These are phyloP conservation scores for Saitoella complicata DNA, from an alignment of 805 yeast species.

Conservation along the genomic window DNA sequence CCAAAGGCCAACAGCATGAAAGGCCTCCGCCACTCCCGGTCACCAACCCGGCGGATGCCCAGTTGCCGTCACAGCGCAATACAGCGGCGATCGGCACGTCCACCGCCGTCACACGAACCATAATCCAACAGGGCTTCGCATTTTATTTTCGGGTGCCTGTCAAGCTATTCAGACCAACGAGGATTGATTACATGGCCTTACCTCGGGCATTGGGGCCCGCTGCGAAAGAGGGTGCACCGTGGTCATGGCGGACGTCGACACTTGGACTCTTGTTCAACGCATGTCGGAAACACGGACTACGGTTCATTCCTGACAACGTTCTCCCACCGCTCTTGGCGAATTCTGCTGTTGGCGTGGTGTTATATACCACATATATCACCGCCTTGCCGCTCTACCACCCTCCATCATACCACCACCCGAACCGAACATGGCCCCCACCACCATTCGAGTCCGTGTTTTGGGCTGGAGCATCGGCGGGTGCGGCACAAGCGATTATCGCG, in stretches of 20 bases:
- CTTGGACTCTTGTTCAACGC: conserved; percentile 60
- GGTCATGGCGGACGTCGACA: conserved; percentile 44
- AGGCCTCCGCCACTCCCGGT: too few species aligned
- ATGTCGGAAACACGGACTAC: conserved; percentile 66
- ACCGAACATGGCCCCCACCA: conserved; percentile 27
- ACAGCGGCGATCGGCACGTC: too few species aligned
- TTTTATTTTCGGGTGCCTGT: conserved; percentile 68
- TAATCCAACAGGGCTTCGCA: conserved; percentile 41
- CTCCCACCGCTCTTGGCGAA: conserved; percentile 81
- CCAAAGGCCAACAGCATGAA: too few species aligned
- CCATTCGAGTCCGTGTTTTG: conserved; percentile 34
- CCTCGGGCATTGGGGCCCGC: conserved; percentile 23
- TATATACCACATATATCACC: conserved; percentile 65
- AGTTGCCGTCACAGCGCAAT: too few species aligned
- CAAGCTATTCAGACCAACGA: conserved; percentile 74
- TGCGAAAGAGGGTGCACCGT: conserved; percentile 18
- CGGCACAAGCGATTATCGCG: conserved; percentile 74
- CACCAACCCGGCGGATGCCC: too few species aligned
- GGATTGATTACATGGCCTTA: conserved; percentile 58
- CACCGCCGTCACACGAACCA: too few species aligned
- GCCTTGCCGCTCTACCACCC: conserved; percentile 16
- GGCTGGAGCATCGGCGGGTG: conserved; percentile 79
- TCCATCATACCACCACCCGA: conserved; percentile 3
- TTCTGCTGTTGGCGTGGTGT: conserved; percentile 71
- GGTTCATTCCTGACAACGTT: conserved; percentile 59